These are phyloP conservation scores for Martensiomyces pterosporus DNA, from an alignment of 192 early-diverging fungal genomes.

Conservation along the genomic window DNA sequence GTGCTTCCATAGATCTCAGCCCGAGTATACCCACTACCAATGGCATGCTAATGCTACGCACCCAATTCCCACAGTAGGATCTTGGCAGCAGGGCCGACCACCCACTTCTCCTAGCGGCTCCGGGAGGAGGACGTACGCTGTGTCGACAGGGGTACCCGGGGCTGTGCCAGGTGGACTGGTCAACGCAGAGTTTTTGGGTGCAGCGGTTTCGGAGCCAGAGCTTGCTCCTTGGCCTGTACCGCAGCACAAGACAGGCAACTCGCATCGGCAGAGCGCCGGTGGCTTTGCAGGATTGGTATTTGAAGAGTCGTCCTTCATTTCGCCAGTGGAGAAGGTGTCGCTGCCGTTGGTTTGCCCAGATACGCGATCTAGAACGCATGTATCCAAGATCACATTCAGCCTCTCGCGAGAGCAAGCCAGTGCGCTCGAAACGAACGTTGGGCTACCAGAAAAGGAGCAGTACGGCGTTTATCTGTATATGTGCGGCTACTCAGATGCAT, in stretches of 20 bases:
- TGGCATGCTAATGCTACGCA: neutral
- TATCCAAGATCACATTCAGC: conserved; percentile 1
- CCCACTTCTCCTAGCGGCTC: no score
- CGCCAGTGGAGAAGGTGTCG: neutral
- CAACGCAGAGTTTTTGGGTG: conserved; percentile 1
- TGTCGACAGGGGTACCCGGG: conserved; percentile 10
- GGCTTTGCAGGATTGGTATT: no score
- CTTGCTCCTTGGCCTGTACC: no score
- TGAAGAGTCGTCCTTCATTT: conserved; percentile 9
- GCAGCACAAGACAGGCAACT: no score
- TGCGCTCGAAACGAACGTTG: neutral
- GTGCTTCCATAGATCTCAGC: neutral
- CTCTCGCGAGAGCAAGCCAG: conserved; percentile 11
- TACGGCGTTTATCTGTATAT: conserved; percentile 19
- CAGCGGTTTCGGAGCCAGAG: no score
- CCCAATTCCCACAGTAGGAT: conserved; percentile 4
- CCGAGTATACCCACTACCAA: conserved; percentile 4
- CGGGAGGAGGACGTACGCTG: neutral
- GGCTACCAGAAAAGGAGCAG: neutral
- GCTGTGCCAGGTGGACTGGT: conserved; percentile 14
- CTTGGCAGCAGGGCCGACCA: no score
- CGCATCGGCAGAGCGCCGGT: no score
- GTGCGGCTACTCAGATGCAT: neutral
- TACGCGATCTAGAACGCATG: conserved; percentile 2
- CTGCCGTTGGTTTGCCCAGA: conserved; percentile 2